These are phyloP conservation scores for Hapsidospora chrysogenum DNA, from an alignment of 495 filamentous ascomycete genomes.

Conservation along the genomic window DNA sequence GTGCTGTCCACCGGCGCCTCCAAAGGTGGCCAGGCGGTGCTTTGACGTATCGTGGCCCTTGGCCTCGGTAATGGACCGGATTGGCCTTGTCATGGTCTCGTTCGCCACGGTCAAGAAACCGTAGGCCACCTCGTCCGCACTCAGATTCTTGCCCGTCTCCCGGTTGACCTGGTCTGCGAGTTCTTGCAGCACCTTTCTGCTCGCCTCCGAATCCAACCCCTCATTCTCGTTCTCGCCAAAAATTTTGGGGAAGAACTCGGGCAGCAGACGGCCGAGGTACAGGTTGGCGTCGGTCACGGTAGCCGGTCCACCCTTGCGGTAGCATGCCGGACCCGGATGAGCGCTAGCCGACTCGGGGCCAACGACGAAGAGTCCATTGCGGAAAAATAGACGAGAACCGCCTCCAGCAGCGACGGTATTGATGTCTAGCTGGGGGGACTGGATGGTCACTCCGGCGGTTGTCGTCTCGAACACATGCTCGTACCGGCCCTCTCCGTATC, in stretches of 20 bases:
- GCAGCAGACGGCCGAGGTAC: constrained; percentile 71
- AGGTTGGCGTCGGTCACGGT: constrained; percentile 93
- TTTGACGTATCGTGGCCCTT: constrained; percentile 84
- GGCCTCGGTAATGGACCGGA: constrained; percentile 81
- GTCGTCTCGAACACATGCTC: constrained; percentile 98
- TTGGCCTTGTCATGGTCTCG: constrained; percentile 88
- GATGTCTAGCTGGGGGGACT: constrained; percentile 91
- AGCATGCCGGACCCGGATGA: constrained; percentile 87
- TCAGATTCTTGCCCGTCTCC: constrained; percentile 54
- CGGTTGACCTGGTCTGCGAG: constrained; percentile 63
- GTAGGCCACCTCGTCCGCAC: constrained; percentile 74
- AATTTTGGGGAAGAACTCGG: constrained; percentile 94
- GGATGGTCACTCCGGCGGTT: constrained; percentile 87
- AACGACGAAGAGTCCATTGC: constrained; percentile 90
- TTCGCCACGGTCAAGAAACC: constrained; percentile 89
- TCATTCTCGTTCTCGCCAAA: constrained; percentile 88
- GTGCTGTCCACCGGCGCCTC: constrained; percentile 90
- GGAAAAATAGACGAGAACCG: constrained; percentile 76
- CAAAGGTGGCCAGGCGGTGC: constrained; percentile 82
- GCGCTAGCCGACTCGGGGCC: constrained; percentile 88
- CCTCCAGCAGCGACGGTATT: constrained; percentile 95
- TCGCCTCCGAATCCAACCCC: constrained; percentile 63
- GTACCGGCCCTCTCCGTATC: constrained; percentile 76
- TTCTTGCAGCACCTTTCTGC: constrained; percentile 58
- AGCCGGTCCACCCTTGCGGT: constrained; percentile 81